These are phyloP conservation scores for Rubroshorea leprosula DNA, from an alignment of 345 rosid genomes.

Conservation along the genomic window DNA sequence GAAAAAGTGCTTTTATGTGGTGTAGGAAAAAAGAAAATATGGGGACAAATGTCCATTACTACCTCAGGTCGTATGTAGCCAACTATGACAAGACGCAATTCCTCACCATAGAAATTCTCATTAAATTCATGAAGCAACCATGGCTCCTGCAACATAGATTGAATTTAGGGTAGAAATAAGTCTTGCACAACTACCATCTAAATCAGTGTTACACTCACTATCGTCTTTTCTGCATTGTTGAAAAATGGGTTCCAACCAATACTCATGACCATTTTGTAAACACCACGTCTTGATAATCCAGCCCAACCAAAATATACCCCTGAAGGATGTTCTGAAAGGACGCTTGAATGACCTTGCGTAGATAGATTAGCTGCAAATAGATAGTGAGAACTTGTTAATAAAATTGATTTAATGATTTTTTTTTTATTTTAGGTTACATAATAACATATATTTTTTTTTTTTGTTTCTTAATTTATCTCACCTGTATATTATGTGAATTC, in stretches of 20 bases:
- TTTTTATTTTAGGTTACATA: too few species aligned
- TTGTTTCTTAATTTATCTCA: too few species aligned
- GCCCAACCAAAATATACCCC: slow-evolving; percentile 99
- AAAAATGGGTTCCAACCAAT: slow-evolving; percentile 95
- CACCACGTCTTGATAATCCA: slow-evolving; percentile 52
- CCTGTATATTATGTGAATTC: too few species aligned
- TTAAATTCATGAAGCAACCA: slow-evolving; percentile 85
- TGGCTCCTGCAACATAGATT: slow-evolving; percentile 55
- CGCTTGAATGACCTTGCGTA: slow-evolving; percentile 46
- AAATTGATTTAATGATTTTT: too few species aligned
- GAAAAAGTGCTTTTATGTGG: background rate
- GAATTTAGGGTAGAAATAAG: slow-evolving; percentile 3
- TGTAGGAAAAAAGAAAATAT: background rate
- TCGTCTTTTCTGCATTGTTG: slow-evolving; percentile 80
- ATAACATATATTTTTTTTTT: too few species aligned
- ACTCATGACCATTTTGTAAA: slow-evolving; percentile 91
- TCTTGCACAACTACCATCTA: background rate
- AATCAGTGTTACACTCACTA: slow-evolving; percentile 41
- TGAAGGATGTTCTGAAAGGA: slow-evolving; percentile 63
- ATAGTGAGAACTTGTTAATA: background rate
- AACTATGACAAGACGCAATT: slow-evolving; percentile 62
- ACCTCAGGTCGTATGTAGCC: slow-evolving; percentile 96
- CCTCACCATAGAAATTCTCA: slow-evolving; percentile 88
- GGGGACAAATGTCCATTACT: background rate
- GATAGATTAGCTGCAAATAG: slow-evolving; percentile 73